Conservation (phyloP, 306 rosid species). For the Clitoria ternatea region DNA sequence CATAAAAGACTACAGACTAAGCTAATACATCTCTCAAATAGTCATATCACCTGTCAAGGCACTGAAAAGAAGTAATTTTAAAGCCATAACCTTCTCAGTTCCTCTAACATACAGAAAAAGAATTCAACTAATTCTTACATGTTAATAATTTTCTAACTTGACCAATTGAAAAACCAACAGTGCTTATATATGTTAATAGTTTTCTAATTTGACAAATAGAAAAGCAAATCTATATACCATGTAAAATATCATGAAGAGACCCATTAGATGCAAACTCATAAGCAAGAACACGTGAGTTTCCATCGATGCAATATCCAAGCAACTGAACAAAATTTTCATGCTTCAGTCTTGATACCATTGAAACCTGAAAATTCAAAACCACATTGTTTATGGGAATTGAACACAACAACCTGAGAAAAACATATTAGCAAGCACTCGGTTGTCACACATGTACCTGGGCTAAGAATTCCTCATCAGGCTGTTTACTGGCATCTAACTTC, state of each 20-base stretch:
- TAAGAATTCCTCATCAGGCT: conserved; percentile 87
- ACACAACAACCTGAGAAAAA: background rate
- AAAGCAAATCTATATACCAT: conserved; percentile 50
- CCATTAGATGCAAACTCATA: conserved; percentile 95
- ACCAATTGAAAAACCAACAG: conserved; percentile 14
- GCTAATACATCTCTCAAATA: conserved; percentile 7
- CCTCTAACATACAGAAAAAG: background rate
- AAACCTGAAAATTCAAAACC: conserved; percentile 53
- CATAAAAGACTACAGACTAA: background rate
- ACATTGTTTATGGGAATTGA: conserved; percentile 1
- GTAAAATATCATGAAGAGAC: conserved; percentile 95
- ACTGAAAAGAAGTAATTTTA: background rate
- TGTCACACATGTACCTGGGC: conserved; percentile 62
- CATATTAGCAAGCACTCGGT: conserved; percentile 10
- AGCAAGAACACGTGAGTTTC: conserved; percentile 76
- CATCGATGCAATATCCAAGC: conserved; percentile 85
- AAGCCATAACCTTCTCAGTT: conserved; percentile 14
- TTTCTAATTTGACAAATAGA: no score
- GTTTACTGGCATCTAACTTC: conserved; percentile 90
- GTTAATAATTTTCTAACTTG: conserved; percentile 1
- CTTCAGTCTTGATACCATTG: conserved; percentile 95
- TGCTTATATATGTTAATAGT: no score
- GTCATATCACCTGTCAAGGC: background rate
- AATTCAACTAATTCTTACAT: background rate
- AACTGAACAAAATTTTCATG: conserved; percentile 75